A percentile compares a stretch with the other conserved stretches of the same genome.
Evolutionary conservation across 2,329 filamentous ascomycete species (phyloP).

Genomic region (Monilinia aucupariae): DNA sequence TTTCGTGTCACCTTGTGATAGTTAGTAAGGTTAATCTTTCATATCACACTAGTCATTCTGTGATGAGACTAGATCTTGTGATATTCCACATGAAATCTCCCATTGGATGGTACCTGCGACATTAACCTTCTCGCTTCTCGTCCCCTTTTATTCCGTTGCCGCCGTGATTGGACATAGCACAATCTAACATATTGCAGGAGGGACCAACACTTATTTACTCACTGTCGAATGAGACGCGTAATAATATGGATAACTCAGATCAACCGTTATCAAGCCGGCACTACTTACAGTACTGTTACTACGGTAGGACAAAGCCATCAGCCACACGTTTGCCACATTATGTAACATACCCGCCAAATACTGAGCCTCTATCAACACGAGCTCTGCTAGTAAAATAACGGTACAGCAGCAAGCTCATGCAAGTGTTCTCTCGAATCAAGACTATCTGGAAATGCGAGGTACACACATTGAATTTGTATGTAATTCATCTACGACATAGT

Average conservation of each 20-base stretch:
- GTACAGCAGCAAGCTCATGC: neutral
- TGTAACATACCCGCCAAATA: neutral
- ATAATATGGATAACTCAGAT: neutral
- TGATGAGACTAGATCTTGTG: too few relatives aligned
- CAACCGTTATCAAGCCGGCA: neutral
- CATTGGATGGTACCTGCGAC: neutral
- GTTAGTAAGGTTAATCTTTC: too few relatives aligned
- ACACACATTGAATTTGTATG: neutral
- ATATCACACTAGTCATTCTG: too few relatives aligned
- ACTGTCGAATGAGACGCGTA: neutral
- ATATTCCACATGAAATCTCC: conserved; percentile 1
- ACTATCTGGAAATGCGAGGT: neutral
- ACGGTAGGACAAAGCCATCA: neutral
- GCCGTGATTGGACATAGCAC: neutral
- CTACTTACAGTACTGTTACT: neutral
- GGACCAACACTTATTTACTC: too few relatives aligned
- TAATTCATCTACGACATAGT: neutral
- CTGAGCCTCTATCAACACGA: neutral
- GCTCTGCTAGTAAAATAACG: neutral
- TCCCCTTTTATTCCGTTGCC: conserved; percentile 1
- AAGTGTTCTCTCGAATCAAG: neutral
- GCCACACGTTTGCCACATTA: neutral
- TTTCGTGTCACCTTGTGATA: neutral
- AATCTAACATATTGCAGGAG: too few relatives aligned
- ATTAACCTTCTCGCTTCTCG: conserved; percentile 6